A percentile compares a stretch with the other conserved stretches of the same genome.
Evolutionary conservation across 345 rosid genomes (phyloP).

Genomic region (Arabis hirsuta): DNA sequence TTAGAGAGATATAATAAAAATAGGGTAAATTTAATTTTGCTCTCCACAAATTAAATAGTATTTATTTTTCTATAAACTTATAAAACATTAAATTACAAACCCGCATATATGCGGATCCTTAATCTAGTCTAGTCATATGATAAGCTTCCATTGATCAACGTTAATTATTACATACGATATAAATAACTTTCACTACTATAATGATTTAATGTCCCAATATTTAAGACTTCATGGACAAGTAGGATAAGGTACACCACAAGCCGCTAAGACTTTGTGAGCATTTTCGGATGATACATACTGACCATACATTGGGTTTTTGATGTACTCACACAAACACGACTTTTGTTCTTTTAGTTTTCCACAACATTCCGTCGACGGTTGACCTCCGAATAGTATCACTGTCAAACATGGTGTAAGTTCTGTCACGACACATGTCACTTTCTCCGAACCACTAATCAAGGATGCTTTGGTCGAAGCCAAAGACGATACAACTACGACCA

Average conservation of each 20-base stretch:
- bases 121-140: no score
- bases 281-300: conserved; percentile 48
- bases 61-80: no score
- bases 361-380: conserved; percentile 57
- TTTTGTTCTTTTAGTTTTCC: conserved; percentile 53
- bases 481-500: conserved; percentile 8
- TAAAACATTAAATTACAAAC: no score
- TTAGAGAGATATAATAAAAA: no score
- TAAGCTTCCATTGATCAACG: not conserved
- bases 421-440: conserved; percentile 47
- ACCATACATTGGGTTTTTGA: conserved; percentile 45
- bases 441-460: not conserved
- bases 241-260: conserved; percentile 55
- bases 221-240: conserved; percentile 34
- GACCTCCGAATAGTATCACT: conserved; percentile 34
- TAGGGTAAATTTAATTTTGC: no score
- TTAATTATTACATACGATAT: not conserved
- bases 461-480: not conserved
- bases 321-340: conserved; percentile 65
- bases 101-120: no score
- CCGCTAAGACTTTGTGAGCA: conserved; percentile 39
- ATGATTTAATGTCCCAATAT: not conserved
- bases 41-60: no score
- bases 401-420: conserved; percentile 52
- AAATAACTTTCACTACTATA: not conserved